Conservation (phyloP, 148 eudicot species). For the Dysphania ambrosioides region DNA sequence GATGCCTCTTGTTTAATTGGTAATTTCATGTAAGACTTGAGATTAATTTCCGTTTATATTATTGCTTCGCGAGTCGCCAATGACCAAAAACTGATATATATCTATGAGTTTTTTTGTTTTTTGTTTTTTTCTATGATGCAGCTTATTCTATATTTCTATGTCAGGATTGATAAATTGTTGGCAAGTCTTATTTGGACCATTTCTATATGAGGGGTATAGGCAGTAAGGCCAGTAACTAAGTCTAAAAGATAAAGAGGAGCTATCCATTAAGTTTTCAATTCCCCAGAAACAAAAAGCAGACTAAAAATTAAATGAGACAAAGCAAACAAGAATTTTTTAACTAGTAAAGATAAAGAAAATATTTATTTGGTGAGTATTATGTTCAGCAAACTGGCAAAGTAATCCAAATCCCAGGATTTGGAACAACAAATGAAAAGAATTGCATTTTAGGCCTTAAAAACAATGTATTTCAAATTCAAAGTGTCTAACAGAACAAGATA, state of each 20-base stretch:
- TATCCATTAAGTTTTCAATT: too few species aligned
- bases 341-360: neutral
- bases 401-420: conserved; percentile 2
- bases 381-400: conserved; percentile 5
- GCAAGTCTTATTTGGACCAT: neutral
- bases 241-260: neutral
- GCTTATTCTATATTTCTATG: too few species aligned
- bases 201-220: neutral
- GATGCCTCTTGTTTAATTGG: too few species aligned
- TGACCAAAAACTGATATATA: too few species aligned
- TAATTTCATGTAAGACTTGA: too few species aligned
- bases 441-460: conserved; percentile 5
- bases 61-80: too few species aligned
- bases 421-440: conserved; percentile 12
- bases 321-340: neutral
- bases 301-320: neutral
- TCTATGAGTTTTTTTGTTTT: too few species aligned
- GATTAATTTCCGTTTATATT: too few species aligned
- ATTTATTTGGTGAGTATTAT: conserved; percentile 19
- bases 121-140: too few species aligned
- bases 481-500: conserved; percentile 7
- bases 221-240: neutral
- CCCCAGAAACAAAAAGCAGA: neutral
- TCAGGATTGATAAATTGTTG: neutral
- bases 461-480: conserved; percentile 9